phyloP scores from a whole-genome alignment of 768 basidiomycete genomes.

The Pseudohyphozyma bogoriensis region DNA sequence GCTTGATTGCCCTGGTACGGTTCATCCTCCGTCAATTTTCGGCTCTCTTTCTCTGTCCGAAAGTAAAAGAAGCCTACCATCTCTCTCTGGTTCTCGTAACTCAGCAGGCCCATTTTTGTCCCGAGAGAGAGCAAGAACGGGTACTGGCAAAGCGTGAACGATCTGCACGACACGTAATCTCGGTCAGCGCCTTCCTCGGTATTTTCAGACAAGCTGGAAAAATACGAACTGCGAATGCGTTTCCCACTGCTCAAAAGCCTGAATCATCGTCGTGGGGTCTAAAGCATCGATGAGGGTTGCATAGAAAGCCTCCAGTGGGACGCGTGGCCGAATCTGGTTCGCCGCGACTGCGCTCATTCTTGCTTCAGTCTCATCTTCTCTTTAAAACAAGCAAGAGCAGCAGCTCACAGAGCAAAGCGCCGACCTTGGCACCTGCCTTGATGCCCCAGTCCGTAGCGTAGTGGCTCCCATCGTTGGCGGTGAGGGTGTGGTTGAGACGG shows the following conservation, averaged over 20 bases:
- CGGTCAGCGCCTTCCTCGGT: background rate
- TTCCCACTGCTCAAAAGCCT: slow-evolving; percentile 16
- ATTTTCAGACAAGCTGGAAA: too few species aligned
- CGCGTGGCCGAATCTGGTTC: background rate
- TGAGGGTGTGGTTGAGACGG: background rate
- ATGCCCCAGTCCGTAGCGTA: slow-evolving; percentile 18
- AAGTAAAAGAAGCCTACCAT: slow-evolving; percentile 6
- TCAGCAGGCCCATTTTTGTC: slow-evolving; percentile 19
- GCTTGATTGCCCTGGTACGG: background rate
- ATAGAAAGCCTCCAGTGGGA: slow-evolving; percentile 15
- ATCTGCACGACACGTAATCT: background rate
- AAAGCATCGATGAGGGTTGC: slow-evolving; percentile 21
- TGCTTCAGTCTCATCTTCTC: background rate
- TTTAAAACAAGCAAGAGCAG: background rate
- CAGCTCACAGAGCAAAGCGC: slow-evolving; percentile 7
- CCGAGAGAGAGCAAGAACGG: slow-evolving; percentile 28
- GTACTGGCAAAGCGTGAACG: slow-evolving; percentile 27
- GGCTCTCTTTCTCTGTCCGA: background rate
- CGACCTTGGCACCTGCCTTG: slow-evolving; percentile 1
- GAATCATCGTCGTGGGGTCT: slow-evolving; percentile 3
- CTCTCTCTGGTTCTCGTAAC: slow-evolving; percentile 18
- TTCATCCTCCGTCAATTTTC: background rate
- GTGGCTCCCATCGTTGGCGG: background rate
- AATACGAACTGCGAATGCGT: background rate
- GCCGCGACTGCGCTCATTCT: background rate